A percentile compares a stretch with the other conserved stretches of the same genome.
Conservation (phyloP, 2,329 filamentous ascomycete genomes). For the Catunica adiposa region DNA sequence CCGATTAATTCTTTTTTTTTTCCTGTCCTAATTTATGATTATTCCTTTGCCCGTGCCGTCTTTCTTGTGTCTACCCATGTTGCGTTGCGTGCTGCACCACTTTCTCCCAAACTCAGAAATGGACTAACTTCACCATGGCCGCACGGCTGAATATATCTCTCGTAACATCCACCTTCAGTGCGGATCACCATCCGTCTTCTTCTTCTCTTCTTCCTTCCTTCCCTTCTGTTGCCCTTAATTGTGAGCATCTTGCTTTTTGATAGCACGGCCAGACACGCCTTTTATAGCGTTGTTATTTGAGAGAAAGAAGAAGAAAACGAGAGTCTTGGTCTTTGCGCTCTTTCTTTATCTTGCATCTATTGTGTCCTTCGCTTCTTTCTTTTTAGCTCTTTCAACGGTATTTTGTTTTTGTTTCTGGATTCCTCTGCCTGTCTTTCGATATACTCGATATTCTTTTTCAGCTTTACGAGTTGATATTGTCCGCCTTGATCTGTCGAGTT, state of each 20-base stretch:
- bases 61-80: neutral
- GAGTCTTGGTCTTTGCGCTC: neutral
- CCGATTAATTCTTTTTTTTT: neutral
- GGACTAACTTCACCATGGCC: neutral
- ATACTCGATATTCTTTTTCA: neutral
- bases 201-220: neutral
- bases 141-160: slow-evolving; percentile 5
- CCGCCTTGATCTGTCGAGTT: neutral
- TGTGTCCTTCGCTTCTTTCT: neutral
- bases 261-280: neutral
- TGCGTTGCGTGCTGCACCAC: neutral
- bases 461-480: neutral
- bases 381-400: neutral
- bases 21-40: neutral
- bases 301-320: neutral
- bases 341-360: neutral
- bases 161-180: neutral
- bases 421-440: neutral
- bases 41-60: neutral
- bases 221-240: neutral
- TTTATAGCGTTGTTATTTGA: neutral
- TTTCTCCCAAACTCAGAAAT: neutral
- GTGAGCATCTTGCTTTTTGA: slow-evolving; percentile 1
- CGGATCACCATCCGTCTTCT: neutral
- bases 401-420: neutral